Evolutionary conservation across 805 yeast genomes (phyloP), one percentile per base, ranked within the genome.

Genomic region (Candida nemodendra): DNA sequence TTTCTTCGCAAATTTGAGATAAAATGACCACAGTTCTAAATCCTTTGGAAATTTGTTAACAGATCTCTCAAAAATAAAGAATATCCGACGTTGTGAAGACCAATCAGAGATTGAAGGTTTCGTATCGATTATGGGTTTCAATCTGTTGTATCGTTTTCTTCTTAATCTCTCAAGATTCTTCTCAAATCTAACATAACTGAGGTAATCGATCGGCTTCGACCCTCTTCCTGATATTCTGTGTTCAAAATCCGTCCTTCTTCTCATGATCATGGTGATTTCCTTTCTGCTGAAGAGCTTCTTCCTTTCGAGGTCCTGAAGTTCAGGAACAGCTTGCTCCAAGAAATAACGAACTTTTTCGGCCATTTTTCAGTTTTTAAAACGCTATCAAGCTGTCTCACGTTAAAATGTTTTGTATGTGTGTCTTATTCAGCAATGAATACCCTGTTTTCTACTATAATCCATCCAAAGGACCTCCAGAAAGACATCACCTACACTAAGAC

Each of bases 191-290:
- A 83, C 76, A 59, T 93, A 93, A 50, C 76, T 75, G 39, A 86
- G 57, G 55, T 80, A 95, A 60, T 91, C 98, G 36, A 76, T 66
- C 2, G 87, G 76, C 46, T 75, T 79, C 9, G 90, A 78, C 1
- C 93, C 95, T 61, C 98, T 74, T 29, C 95, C 86, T 30, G 77
- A 76, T 37, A 93, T 76, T 40, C 95, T 67, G 60, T 93, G 96
- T 64, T 93, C 99, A 53, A 89, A 93, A 63, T 90, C 97, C 0
- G 97, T 91, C 66, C 99, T 76, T 57, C 89, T 78, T 65, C 93
- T 81, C 88, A 91, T 87, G 37, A 93, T 83, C 68, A 75, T 72
- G 27, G 82, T 79, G 48, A 89, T 79, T 63, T 93, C 99, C 50
- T 76, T 76, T 51, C 84, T 84, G 28, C 79, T 82, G 61, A 93